Evolutionary conservation across 805 yeast species (phyloP).

Genomic region (Lachancea kluyveri): DNA sequence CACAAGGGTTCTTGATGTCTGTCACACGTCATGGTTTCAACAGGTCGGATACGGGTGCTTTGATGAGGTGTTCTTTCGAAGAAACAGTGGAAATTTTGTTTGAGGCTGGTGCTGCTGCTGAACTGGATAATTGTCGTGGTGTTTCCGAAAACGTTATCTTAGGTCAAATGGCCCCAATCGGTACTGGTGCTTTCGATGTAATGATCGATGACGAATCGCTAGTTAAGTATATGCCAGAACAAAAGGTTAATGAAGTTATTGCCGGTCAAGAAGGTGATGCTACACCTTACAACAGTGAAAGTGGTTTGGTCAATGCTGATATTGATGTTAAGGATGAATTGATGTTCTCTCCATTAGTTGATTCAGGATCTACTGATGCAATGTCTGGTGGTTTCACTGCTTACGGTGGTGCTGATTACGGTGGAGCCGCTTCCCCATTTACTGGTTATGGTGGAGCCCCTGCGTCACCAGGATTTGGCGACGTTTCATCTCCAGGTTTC

Average conservation of each 20-base stretch:
- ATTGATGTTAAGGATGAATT: conserved; percentile 61
- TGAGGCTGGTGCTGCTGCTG: conserved; percentile 98
- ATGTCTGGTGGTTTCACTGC: conserved; percentile 79
- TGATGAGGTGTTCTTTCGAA: conserved; percentile 99
- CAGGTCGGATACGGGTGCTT: conserved; percentile 97
- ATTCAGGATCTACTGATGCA: conserved; percentile 75
- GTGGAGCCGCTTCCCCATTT: conserved; percentile 51
- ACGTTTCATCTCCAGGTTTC: conserved; percentile 61
- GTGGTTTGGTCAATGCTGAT: conserved; percentile 57
- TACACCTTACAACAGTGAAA: conserved; percentile 77
- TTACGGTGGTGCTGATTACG: conserved; percentile 72
- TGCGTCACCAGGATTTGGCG: conserved; percentile 51
- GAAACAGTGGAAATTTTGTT: conserved; percentile 96
- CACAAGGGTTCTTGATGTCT: conserved; percentile 97
- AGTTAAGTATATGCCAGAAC: conserved; percentile 43
- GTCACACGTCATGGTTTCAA: conserved; percentile 99
- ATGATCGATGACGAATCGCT: conserved; percentile 88
- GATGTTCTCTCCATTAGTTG: conserved; percentile 88
- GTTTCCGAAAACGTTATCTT: conserved; percentile 95
- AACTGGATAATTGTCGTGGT: conserved; percentile 96
- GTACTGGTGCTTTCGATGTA: conserved; percentile 97
- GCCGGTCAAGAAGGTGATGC: conserved; percentile 71
- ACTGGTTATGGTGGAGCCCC: conserved; percentile 46
- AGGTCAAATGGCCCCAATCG: conserved; percentile 98
- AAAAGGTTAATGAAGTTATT: conserved; percentile 34